Conservation (phyloP, 2,329 filamentous ascomycete genomes). For the Pseudogymnoascus sp. region DNA sequence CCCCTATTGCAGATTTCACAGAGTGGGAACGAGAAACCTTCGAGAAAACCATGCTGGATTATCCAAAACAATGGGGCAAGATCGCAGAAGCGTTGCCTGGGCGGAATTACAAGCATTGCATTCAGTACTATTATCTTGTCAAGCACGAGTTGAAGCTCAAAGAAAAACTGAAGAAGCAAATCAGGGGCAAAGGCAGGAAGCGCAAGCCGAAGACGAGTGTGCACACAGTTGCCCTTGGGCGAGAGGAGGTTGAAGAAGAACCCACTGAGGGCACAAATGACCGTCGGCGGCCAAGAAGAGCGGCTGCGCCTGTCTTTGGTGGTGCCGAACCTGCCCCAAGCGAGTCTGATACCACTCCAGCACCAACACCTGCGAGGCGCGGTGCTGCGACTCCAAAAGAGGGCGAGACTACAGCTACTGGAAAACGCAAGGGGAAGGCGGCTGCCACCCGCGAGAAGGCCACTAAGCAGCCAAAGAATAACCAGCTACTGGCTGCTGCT, state of each 20-base stretch:
- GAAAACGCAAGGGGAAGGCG: conserved; percentile 30
- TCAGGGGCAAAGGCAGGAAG: conserved; percentile 35
- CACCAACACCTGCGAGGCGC: conserved; percentile 49
- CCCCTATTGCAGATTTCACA: conserved; percentile 67
- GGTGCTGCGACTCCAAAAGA: conserved; percentile 36
- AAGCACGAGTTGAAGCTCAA: conserved; percentile 70
- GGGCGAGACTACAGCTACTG: conserved; percentile 32
- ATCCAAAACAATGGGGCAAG: conserved; percentile 75
- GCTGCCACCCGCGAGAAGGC: conserved; percentile 23
- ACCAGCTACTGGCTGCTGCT: conserved; percentile 25
- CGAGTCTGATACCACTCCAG: conserved; percentile 55
- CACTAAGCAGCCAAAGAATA: conserved; percentile 26
- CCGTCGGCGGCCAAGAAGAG: conserved; percentile 52
- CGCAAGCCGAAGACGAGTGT: conserved; percentile 53
- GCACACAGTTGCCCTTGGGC: conserved; percentile 57
- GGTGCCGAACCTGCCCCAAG: conserved; percentile 52
- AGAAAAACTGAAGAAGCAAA: conserved; percentile 62
- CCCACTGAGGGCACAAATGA: conserved; percentile 49
- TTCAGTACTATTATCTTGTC: conserved; percentile 79
- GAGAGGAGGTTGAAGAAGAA: conserved; percentile 49
- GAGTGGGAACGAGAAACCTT: conserved; percentile 62
- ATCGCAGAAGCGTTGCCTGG: conserved; percentile 60
- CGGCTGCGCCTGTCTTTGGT: conserved; percentile 64
- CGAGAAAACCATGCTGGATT: conserved; percentile 65
- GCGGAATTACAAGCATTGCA: conserved; percentile 70